Base-by-base conservation (phyloP, 108 stramenopile species). In the Nitzschia palea region DNA sequence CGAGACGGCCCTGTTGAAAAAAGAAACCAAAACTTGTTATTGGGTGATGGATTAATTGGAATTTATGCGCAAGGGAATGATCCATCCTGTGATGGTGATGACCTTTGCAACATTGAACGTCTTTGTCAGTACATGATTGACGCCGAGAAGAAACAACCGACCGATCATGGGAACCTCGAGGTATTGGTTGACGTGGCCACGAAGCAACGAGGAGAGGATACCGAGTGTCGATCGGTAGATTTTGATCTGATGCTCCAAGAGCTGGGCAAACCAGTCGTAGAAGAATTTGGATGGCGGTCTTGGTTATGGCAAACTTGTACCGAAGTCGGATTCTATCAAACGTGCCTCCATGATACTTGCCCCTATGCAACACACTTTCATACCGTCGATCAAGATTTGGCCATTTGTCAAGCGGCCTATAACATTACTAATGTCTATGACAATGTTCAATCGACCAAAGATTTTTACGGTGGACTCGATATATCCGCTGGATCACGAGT, bases 261-360 rank as follows among this genome's bases (percentile, higher is more conserved):
- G 34, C 55, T 76, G 8, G 44, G 70, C 0, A 44, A 70, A 23
- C 56, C 68, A 23, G 59, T 65, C 25, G 62, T 60, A 18, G 26
- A 52, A 17, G 34, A 34, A 9, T 63, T 52, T 18, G 90, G 86
- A 15, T 62, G 56, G 40, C 51, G 86, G 28, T 74, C 86, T 2
- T 97, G 96, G 96, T 56, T 93, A 26, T 98, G 88, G 80, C 96
- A 96, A 76, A 97, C 97, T 10, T 97, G 97, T 76, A 88, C 90
- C 20, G 96, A 98, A 80, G 90, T 97, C 62, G 98, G 96, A 2
- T 98, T 94, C 56, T 97, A 95, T 65, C 96, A 97, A 78, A 96
- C 96, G 0, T 98, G 97, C 59, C 67, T 68, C 9, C 20, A 62
- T 14, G 64, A 66, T 0, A 30, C 22, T 2, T 98, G 97, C 78